Evolutionary conservation across 106 monocot species (phyloP).

Genomic region (Narthecium ossifragum): DNA sequence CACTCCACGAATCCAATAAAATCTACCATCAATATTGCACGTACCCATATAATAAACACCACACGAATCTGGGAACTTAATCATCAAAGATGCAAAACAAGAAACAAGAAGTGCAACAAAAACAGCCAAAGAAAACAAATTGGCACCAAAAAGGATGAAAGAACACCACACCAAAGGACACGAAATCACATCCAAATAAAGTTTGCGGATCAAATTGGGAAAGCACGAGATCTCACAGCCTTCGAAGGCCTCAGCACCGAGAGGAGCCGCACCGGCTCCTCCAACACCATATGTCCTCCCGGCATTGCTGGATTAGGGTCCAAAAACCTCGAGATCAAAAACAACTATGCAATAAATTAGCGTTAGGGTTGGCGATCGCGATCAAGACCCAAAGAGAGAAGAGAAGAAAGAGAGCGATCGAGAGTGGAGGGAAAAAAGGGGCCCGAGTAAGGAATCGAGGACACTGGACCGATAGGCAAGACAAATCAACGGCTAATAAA

Average conservation of each 20-base stretch:
- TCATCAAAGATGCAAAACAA: neutral
- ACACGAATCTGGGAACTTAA: too few species aligned
- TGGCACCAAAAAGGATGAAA: neutral
- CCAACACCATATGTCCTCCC: slow-evolving; percentile 19
- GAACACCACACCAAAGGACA: too few species aligned
- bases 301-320: slow-evolving; percentile 8
- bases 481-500: too few species aligned
- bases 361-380: neutral
- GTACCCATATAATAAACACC: too few species aligned
- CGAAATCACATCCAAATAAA: too few species aligned
- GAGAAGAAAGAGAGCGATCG: neutral
- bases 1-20: too few species aligned
- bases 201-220: too few species aligned
- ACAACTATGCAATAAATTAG: neutral
- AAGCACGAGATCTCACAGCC: neutral
- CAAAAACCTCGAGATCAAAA: neutral
- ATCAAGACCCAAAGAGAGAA: too few species aligned
- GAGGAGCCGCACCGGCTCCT: slow-evolving; percentile 23
- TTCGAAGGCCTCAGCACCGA: slow-evolving; percentile 17
- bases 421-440: neutral
- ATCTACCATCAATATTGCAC: too few species aligned
- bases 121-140: neutral
- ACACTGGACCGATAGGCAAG: too few species aligned
- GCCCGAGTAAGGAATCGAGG: too few species aligned
- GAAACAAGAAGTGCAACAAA: neutral